Percentiles rank a stretch among this genome's conserved stretches.
These are phyloP conservation scores for Actinomortierella wolfii DNA, from an alignment of 371 early-diverging fungal species.

Conservation along the genomic window DNA sequence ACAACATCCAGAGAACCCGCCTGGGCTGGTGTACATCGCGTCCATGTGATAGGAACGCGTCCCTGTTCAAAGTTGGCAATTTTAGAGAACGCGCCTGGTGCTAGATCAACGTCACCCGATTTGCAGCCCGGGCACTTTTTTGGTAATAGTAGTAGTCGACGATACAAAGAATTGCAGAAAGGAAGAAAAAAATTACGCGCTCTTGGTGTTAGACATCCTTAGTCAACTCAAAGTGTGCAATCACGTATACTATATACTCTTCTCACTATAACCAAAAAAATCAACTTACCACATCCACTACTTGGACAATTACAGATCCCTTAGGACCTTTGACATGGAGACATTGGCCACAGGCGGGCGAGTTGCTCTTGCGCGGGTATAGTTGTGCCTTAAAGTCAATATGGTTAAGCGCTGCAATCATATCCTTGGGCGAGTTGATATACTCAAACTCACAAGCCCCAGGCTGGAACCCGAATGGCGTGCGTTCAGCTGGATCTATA, in stretches of 20 bases:
- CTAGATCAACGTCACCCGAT: constrained; percentile 61
- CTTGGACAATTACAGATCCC: constrained; percentile 53
- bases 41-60: constrained; percentile 58
- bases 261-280: too few species aligned
- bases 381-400: constrained; percentile 22
- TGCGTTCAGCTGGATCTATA: constrained; percentile 22
- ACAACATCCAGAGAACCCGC: too few species aligned
- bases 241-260: too few species aligned
- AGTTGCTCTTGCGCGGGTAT: constrained; percentile 45
- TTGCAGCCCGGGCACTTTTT: constrained; percentile 61
- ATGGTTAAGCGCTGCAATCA: constrained; percentile 36
- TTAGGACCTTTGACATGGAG: constrained; percentile 53
- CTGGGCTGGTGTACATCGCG: constrained; percentile 23
- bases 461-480: constrained; percentile 23
- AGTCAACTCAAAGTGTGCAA: too few species aligned
- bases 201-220: too few species aligned
- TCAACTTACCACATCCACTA: constrained; percentile 55
- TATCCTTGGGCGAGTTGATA: constrained; percentile 33
- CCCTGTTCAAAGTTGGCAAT: constrained; percentile 56
- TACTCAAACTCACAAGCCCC: constrained; percentile 46
- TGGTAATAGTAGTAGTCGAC: too few species aligned
- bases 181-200: too few species aligned
- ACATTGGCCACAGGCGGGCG: constrained; percentile 58
- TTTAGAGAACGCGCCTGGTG: constrained; percentile 59
- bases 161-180: too few species aligned